Evolutionary conservation across 176 grass and related monocot species (phyloP), one percentile per base, ranked within the genome.

Genomic region (Oropetium thomaeum): DNA sequence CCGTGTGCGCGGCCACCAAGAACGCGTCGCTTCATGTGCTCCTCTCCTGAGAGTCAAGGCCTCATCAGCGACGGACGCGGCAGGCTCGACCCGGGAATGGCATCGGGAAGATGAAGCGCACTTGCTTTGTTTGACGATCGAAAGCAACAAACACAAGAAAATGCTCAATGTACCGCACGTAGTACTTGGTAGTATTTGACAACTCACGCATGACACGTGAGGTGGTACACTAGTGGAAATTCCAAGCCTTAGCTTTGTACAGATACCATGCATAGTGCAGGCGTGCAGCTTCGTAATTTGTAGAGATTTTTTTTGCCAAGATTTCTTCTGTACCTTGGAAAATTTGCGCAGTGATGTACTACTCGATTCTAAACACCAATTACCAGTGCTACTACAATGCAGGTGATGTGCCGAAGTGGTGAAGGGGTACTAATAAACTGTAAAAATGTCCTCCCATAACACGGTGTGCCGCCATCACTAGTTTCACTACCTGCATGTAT

Each of bases 11-110:
- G 8, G 43, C 59, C 59, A 25, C 41, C 59, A 76, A 37, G 74
- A 76, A 76, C 42, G 59, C 30, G 1, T 37, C 74, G 74, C 59
- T 76, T 26, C 74, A 64, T n/a, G 59, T 76, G 10, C 74, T 76
- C 41, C 42, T 64, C 39, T 3, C 43, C 7, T 76, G 59, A 64
- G 35, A 5, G 19, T 52, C 29, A 5, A 4, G 14, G 7, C 7
- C 28, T 6, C 14, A n/a, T n/a, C n/a, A 12, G 2, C 45, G 19
- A 9, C 58, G 41, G 3, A 10, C 43, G 43, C 41, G 17, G 37
- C 69, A 40, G 3, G 16, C 2, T 52, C 17, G 16, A 35, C 41
- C 11, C 13, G 29, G 29, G 13, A 60, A 16, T 16, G 23, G 38
- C 38, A 55, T 11, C 5, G 52, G 2, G 10, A n/a, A 55, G 52